These are phyloP conservation scores for Sporothrix dimorphospora DNA, from an alignment of 2,329 filamentous ascomycete species.

Conservation along the genomic window DNA sequence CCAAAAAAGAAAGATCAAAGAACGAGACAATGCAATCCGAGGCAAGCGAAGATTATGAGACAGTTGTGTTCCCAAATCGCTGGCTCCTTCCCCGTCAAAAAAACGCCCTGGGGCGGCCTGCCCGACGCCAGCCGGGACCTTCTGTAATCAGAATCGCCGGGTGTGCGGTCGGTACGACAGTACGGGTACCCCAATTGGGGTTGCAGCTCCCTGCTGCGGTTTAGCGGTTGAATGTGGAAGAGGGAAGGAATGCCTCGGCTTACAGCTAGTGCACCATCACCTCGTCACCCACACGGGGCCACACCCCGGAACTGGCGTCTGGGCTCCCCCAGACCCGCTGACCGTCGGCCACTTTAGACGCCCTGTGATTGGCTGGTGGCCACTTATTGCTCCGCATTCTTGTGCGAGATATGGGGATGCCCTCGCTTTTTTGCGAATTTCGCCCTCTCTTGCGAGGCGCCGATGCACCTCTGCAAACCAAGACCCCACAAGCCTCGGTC, in stretches of 20 bases:
- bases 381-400: background rate
- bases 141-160: constrained; percentile 16
- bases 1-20: background rate
- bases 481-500: constrained; percentile 16
- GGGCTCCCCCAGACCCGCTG: constrained; percentile 26
- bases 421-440: background rate
- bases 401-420: background rate
- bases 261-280: background rate
- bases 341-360: background rate
- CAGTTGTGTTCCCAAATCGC: background rate
- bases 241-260: constrained; percentile 24
- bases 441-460: background rate
- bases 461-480: background rate
- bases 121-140: constrained; percentile 12
- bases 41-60: constrained; percentile 7
- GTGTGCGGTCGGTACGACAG: constrained; percentile 3
- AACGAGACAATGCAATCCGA: background rate
- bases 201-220: constrained; percentile 11
- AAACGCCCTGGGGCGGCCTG: background rate
- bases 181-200: constrained; percentile 5
- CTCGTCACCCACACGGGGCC: background rate
- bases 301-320: constrained; percentile 6
- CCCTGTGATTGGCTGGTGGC: constrained; percentile 19
- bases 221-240: background rate
- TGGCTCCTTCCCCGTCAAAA: background rate